Conservation (phyloP, 129 eudicot genomes). For the Flaveria bidentis region DNA sequence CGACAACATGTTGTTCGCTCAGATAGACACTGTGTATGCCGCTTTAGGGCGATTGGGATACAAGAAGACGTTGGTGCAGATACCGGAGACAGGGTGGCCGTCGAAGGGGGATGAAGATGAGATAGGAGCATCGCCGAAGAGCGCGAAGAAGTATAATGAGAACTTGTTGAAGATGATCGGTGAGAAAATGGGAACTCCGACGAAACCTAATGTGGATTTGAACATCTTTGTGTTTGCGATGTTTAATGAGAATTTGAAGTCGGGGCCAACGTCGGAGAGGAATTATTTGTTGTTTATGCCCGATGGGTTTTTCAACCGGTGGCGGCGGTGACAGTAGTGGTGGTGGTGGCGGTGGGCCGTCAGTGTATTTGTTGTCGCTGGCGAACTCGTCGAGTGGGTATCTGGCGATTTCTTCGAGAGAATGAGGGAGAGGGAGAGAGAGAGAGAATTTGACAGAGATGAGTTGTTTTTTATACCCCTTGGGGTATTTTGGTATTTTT, state of each 20-base stretch:
- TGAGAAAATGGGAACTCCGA: slow-evolving; percentile 78
- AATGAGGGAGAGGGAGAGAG: no score
- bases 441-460: no score
- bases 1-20: slow-evolving; percentile 87
- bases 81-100: slow-evolving; percentile 98
- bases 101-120: slow-evolving; percentile 78
- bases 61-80: slow-evolving; percentile 61
- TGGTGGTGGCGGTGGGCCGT: slow-evolving; percentile 6
- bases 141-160: slow-evolving; percentile 80
- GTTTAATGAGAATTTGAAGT: slow-evolving; percentile 90
- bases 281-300: slow-evolving; percentile 88
- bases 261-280: slow-evolving; percentile 89
- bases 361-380: slow-evolving; percentile 39
- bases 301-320: slow-evolving; percentile 49
- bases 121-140: slow-evolving; percentile 70
- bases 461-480: no score
- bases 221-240: slow-evolving; percentile 76
- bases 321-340: not conserved
- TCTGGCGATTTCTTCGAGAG: slow-evolving; percentile 56
- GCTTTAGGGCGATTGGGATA: slow-evolving; percentile 54
- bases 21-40: slow-evolving; percentile 74
- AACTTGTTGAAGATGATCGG: slow-evolving; percentile 62
- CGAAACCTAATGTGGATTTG: slow-evolving; percentile 67
- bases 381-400: slow-evolving; percentile 69
- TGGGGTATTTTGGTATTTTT: no score